Evolutionary conservation across 345 rosid genomes (phyloP).

Genomic region (Rubroshorea leprosula): DNA sequence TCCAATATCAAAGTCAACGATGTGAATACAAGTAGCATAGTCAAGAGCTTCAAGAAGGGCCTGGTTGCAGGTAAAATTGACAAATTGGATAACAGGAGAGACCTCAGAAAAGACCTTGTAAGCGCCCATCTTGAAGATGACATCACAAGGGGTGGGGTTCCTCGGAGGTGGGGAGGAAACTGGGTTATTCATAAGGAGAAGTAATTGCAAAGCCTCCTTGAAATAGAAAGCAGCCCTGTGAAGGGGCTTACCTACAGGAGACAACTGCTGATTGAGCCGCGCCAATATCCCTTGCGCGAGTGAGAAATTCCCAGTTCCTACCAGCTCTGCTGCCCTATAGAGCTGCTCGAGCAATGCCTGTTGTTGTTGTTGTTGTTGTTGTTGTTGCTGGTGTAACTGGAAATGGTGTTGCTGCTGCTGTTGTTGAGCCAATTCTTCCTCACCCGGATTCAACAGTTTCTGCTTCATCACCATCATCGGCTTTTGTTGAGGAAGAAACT

Average conservation of each 20-base stretch:
- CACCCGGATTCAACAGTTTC: slow-evolving; percentile 22
- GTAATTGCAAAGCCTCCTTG: slow-evolving; percentile 55
- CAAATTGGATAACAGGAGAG: slow-evolving; percentile 47
- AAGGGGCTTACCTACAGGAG: slow-evolving; percentile 45
- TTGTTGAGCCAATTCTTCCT: slow-evolving; percentile 22
- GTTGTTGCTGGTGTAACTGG: slow-evolving; percentile 23
- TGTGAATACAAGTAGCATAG: slow-evolving; percentile 38
- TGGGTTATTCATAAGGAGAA: slow-evolving; percentile 32
- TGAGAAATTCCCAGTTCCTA: slow-evolving; percentile 48
- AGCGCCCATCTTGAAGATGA: slow-evolving; percentile 48
- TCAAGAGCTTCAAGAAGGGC: slow-evolving; percentile 46
- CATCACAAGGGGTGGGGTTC: slow-evolving; percentile 35
- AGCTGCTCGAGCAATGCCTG: slow-evolving; percentile 42
- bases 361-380: slow-evolving; percentile 22
- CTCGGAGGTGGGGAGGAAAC: slow-evolving; percentile 24
- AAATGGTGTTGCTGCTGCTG: slow-evolving; percentile 28
- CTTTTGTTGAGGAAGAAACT: slow-evolving; percentile 34
- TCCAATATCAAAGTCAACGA: slow-evolving; percentile 53
- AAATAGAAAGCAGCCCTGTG: slow-evolving; percentile 55
- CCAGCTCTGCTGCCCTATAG: slow-evolving; percentile 48
- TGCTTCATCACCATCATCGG: slow-evolving; percentile 27
- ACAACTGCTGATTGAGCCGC: slow-evolving; percentile 94
- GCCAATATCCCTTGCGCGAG: slow-evolving; percentile 93
- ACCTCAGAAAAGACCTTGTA: slow-evolving; percentile 47
- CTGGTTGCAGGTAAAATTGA: slow-evolving; percentile 52